Conservation (phyloP, 2,329 filamentous ascomycete genomes). For the Fusarium oxysporum region DNA sequence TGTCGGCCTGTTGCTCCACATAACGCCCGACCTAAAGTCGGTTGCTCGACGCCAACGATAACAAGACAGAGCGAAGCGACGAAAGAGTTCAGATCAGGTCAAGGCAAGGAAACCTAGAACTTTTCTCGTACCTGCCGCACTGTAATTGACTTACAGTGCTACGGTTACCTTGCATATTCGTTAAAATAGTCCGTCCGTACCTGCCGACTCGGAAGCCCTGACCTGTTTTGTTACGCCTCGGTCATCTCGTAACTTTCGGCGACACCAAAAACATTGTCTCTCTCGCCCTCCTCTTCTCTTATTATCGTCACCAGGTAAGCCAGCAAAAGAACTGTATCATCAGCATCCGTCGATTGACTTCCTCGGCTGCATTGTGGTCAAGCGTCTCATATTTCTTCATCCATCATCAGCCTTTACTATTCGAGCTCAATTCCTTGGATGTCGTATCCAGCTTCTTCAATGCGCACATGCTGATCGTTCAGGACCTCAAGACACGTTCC, state of each 20-base stretch:
- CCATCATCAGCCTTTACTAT: neutral
- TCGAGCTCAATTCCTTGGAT: conserved; percentile 21
- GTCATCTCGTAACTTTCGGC: conserved; percentile 16
- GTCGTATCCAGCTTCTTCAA: conserved; percentile 29
- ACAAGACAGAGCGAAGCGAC: conserved; percentile 8
- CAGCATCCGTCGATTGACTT: conserved; percentile 13
- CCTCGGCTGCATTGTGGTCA: conserved; percentile 7
- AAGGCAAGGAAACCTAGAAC: conserved; percentile 19
- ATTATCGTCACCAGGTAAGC: conserved; percentile 35
- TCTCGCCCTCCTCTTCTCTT: conserved; percentile 14
- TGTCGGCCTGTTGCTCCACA: conserved; percentile 23
- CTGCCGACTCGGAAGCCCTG: conserved; percentile 17
- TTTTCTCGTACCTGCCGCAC: conserved; percentile 2
- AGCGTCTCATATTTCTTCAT: neutral
- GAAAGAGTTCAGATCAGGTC: conserved; percentile 23
- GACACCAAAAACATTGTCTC: conserved; percentile 23
- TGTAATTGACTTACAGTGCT: neutral
- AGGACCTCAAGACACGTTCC: conserved; percentile 60
- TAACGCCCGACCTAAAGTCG: conserved; percentile 20
- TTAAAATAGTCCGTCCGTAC: conserved; percentile 15
- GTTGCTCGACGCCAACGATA: conserved; percentile 23
- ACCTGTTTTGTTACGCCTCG: conserved; percentile 18
- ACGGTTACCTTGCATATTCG: neutral
- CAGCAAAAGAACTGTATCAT: neutral
- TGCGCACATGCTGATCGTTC: conserved; percentile 63